These are phyloP conservation scores for Aspergillus cejpii DNA, from an alignment of 2,329 filamentous ascomycete genomes.

Conservation along the genomic window DNA sequence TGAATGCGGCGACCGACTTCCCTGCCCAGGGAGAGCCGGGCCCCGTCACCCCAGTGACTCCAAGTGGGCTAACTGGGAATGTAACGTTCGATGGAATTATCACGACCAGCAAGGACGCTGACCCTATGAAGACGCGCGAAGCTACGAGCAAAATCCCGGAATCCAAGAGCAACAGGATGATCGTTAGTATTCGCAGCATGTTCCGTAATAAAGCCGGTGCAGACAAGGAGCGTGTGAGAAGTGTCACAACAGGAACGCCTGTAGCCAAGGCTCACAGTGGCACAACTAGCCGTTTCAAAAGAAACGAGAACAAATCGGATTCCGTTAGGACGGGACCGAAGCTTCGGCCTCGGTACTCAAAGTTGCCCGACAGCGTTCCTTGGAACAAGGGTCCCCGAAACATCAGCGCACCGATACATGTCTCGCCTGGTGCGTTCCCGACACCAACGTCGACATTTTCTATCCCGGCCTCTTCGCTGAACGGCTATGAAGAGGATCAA, in stretches of 20 bases:
- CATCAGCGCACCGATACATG: conserved; percentile 3
- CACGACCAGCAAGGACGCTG: background rate
- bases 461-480: background rate
- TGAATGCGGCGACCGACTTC: conserved; percentile 8
- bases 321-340: conserved; percentile 3
- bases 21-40: background rate
- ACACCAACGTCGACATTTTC: conserved; percentile 1
- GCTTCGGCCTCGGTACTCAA: conserved; percentile 5
- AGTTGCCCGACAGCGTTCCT: conserved; percentile 6
- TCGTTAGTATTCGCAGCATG: conserved; percentile 18
- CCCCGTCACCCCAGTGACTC: background rate
- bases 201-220: conserved; percentile 11
- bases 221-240: conserved; percentile 8
- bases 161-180: conserved; percentile 11
- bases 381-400: conserved; percentile 12
- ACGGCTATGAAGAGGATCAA: background rate
- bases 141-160: conserved; percentile 6
- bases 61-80: background rate
- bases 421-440: background rate
- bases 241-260: background rate
- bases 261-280: conserved; percentile 1
- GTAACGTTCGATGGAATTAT: conserved; percentile 10
- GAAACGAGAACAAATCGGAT: conserved; percentile 1
- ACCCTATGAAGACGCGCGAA: background rate
- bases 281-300: conserved; percentile 1